Evolutionary conservation across 371 early-diverging fungal genomes (phyloP), one percentile per base, ranked within the genome.

Genomic region (Circinella minor): DNA sequence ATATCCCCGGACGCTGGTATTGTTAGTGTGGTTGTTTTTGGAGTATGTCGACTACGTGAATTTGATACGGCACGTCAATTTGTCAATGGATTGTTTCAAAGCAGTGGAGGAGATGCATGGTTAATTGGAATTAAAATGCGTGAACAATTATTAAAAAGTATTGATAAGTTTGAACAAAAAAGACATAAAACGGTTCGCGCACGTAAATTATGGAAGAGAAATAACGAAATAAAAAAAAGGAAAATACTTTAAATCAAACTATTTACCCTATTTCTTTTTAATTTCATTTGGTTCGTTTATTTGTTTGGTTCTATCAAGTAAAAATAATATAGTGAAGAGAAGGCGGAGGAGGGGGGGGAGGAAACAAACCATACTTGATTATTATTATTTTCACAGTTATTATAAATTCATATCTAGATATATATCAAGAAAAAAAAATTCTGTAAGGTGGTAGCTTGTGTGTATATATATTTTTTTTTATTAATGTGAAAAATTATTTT

Each of bases 11-110:
- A 72, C 38, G 39, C 51, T 36, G 69, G 36, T 4, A 69, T 72
- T 6, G 61, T 72, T 36, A 61, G 68, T 48, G 48, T 65, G 13
- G 36, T 72, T 68, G 73, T 72, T 14, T 27, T 60, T 18, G 67
- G 60, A 8, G 15, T 65, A 11, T 70, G 71, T 61, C 61, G 65
- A 17, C 60, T 7, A 14, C 47, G 61, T 27, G 57, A 59, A 60
- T 70, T 49, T 61, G 61, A 60, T 20, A 37, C 61, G 8, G 71
- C 71, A 2, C 49, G 38, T n/a, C 18, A 51, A 13, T 49, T 70
- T 46, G 71, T 70, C 34, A 48, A 39, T 27, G 11, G n/a, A 36
- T 20, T 69, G 15, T 54, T 37, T 18, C 37, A 65, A 14, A 47
- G 34, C 36, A 51, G 38, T 36, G 51, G 37, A n/a, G 65, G 65